Base-by-base conservation (phyloP, 495 filamentous ascomycete genomes). In the Hypoxylon trugodes region DNA sequence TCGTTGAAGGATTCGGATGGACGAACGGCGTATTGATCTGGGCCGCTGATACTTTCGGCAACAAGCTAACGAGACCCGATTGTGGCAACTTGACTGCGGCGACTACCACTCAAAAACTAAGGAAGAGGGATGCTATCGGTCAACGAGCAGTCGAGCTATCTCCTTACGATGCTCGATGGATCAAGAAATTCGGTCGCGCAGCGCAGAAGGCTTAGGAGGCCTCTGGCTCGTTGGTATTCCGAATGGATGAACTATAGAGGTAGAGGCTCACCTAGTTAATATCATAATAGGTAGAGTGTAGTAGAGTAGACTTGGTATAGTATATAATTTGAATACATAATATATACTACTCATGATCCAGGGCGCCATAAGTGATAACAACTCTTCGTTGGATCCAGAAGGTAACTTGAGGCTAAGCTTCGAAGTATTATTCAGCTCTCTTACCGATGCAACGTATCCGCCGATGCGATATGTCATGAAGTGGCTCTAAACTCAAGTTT, bases 1-100 rank as follows among this genome's bases (percentile, higher is more conserved):
- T 82, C 10, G 80, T 82, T 4, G 78, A 82, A 70, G 80, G 80
- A 16, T 82, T 82, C 49, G 80, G 80, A 6, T 82, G 80, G 80
- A 78, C 77, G 16, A 82, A 82, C 35, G 80, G 80, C 35, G 80
- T 82, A 37, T 56, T 81, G n/a, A 76, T 82, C 30, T 82, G 78
- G 78, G 72, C 73, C 0, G 79, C 74, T 6, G 80, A 82, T 41
- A 73, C 68, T 8, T 82, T 81, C 66, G 79, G 63, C 16, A 66
- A 70, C 22, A 65, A 74, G 65, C 64, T 82, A 18, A 69, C 69
- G 60, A 43, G 71, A 36, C 79, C 80, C 0, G 71, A 80, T 13
- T 82, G 80, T 56, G 78, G 76, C 3, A 61, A 81, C 9, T 64
- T 81, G 35, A 71, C 69, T 18, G 72, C 76, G 0, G 78, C 77